Percentiles rank a stretch among this genome's conserved stretches.
phyloP scores from a whole-genome alignment of 2,329 filamentous ascomycete genomes.

The Pseudocercospora ulei region DNA sequence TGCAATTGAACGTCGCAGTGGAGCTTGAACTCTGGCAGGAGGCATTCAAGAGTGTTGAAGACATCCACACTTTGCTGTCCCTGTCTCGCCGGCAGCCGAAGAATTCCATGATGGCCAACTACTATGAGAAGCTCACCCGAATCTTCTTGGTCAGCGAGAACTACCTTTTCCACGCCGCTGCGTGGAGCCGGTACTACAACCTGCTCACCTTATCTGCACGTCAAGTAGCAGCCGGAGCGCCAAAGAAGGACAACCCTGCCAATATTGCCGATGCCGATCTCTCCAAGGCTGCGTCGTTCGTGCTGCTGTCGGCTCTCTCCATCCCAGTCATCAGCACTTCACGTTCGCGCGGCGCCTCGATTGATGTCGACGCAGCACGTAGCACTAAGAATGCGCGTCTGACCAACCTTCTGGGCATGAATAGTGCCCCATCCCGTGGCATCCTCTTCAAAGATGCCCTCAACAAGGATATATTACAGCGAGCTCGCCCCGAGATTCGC shows the following conservation, averaged over 20 bases:
- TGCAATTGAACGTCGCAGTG: constrained; percentile 95
- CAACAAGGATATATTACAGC: constrained; percentile 87
- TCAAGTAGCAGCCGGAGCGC: constrained; percentile 69
- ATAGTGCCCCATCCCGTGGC: constrained; percentile 73
- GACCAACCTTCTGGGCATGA: constrained; percentile 92
- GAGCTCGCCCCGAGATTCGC: constrained; percentile 85
- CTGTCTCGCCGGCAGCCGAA: constrained; percentile 96
- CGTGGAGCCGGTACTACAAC: constrained; percentile 96
- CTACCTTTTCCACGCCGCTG: constrained; percentile 96
- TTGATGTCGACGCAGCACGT: constrained; percentile 91
- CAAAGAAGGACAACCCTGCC: constrained; percentile 89
- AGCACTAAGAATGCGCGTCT: constrained; percentile 99
- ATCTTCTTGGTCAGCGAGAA: constrained; percentile 99
- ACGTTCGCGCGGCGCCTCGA: constrained; percentile 84
- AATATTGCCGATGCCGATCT: constrained; percentile 74
- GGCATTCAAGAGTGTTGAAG: constrained; percentile 97
- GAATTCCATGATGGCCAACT: constrained; percentile 99
- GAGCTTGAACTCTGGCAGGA: constrained; percentile 98
- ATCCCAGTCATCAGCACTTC: constrained; percentile 99
- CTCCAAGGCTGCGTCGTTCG: constrained; percentile 89
- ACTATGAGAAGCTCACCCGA: constrained; percentile 97
- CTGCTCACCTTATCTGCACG: constrained; percentile 83
- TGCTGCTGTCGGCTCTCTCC: constrained; percentile 86
- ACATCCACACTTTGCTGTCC: constrained; percentile 94
- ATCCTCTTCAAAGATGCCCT: constrained; percentile 92